A percentile compares a stretch with the other conserved stretches of the same genome.
These are phyloP conservation scores for Saksenaea oblongispora DNA, from an alignment of 371 early-diverging fungal species.

Conservation along the genomic window DNA sequence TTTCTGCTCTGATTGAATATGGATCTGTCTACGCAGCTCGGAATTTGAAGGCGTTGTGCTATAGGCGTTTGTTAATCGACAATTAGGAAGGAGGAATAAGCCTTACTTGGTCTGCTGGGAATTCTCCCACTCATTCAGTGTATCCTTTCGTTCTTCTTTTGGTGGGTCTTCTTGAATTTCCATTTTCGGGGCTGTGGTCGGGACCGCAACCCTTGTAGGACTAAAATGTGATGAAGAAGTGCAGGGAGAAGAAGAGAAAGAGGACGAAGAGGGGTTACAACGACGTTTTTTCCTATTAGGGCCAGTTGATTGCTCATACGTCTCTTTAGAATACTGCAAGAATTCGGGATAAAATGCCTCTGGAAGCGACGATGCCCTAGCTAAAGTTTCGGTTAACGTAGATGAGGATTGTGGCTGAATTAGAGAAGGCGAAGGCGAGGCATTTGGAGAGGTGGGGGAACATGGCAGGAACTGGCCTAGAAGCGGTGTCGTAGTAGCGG, in stretches of 20 bases:
- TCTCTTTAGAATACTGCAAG: slow-evolving; percentile 30
- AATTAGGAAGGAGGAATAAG: neutral
- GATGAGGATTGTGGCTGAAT: slow-evolving; percentile 7
- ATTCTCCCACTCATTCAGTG: neutral
- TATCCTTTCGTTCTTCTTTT: neutral
- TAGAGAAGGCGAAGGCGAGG: slow-evolving; percentile 31
- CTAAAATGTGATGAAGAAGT: neutral
- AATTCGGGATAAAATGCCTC: slow-evolving; percentile 29
- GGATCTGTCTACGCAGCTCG: slow-evolving; percentile 55
- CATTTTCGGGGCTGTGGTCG: neutral
- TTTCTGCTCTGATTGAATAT: slow-evolving; percentile 65
- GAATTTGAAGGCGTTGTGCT: slow-evolving; percentile 21
- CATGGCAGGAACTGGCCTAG: slow-evolving; percentile 11
- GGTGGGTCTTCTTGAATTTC: neutral
- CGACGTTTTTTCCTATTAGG: slow-evolving; percentile 5
- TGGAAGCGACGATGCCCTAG: slow-evolving; percentile 14
- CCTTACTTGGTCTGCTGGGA: slow-evolving; percentile 9
- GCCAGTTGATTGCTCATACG: slow-evolving; percentile 25
- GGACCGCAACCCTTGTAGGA: neutral
- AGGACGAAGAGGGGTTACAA: neutral
- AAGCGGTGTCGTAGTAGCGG: neutral
- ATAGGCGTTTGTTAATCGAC: too few relatives aligned
- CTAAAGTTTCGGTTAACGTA: slow-evolving; percentile 10
- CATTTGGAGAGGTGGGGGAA: slow-evolving; percentile 17
- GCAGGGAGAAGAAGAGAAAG: neutral